These are phyloP conservation scores for Tolypocladium capitatum DNA, from an alignment of 2,329 filamentous ascomycete genomes.

Conservation along the genomic window DNA sequence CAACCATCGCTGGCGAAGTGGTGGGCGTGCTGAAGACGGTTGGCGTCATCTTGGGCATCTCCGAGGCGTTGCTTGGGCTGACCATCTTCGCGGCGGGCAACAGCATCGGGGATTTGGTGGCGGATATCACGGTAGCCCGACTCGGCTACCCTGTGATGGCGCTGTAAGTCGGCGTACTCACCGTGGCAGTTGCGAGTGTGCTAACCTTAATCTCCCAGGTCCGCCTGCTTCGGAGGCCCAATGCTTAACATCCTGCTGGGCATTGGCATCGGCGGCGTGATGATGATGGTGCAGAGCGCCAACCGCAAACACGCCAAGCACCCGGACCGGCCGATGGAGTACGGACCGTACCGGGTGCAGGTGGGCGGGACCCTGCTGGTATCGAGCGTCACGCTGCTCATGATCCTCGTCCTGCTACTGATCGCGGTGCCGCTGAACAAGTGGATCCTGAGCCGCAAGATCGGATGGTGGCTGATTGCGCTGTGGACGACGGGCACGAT, in stretches of 20 bases:
- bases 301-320: slow-evolving; percentile 53
- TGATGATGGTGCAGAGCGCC: slow-evolving; percentile 66
- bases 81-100: slow-evolving; percentile 97
- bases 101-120: slow-evolving; percentile 84
- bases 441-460: slow-evolving; percentile 71
- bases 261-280: slow-evolving; percentile 80
- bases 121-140: slow-evolving; percentile 84
- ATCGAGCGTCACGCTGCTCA: slow-evolving; percentile 67
- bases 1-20: slow-evolving; percentile 87
- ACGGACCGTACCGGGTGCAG: slow-evolving; percentile 69
- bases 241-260: slow-evolving; percentile 96
- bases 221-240: slow-evolving; percentile 93
- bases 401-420: slow-evolving; percentile 67
- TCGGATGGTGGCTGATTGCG: slow-evolving; percentile 68
- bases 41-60: slow-evolving; percentile 84
- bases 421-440: slow-evolving; percentile 72
- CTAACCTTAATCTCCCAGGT: slow-evolving; percentile 25
- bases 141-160: slow-evolving; percentile 97
- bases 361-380: slow-evolving; percentile 78
- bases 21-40: slow-evolving; percentile 89
- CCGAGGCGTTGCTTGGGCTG: slow-evolving; percentile 84
- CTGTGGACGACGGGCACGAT: slow-evolving; percentile 73
- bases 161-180: slow-evolving; percentile 31
- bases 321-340: slow-evolving; percentile 48
- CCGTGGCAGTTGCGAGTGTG: neutral